Conservation (phyloP, 495 filamentous ascomycete species). For the Penicillium salamii region DNA sequence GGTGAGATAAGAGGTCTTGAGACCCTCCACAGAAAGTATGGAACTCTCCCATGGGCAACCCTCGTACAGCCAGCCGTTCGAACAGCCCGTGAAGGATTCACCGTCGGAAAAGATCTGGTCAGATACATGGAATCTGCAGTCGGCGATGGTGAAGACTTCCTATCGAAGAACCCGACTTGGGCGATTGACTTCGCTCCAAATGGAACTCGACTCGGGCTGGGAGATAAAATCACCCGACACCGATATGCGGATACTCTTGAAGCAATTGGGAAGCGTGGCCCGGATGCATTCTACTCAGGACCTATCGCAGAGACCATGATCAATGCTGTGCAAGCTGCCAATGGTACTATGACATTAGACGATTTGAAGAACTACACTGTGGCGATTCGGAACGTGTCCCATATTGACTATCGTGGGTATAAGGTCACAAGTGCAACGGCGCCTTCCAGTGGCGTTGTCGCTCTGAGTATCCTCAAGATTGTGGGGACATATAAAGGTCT, state of each 20-base stretch:
- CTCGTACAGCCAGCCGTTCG: slow-evolving; percentile 69
- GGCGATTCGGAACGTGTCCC: slow-evolving; percentile 55
- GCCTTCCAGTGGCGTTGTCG: slow-evolving; percentile 72
- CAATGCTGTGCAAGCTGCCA: slow-evolving; percentile 53
- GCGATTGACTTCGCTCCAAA: slow-evolving; percentile 87
- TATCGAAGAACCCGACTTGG: slow-evolving; percentile 71
- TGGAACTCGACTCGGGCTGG: slow-evolving; percentile 62
- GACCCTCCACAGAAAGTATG: slow-evolving; percentile 71
- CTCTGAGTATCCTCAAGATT: slow-evolving; percentile 71
- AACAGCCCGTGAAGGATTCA: slow-evolving; percentile 75
- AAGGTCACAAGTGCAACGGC: slow-evolving; percentile 65
- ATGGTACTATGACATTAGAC: slow-evolving; percentile 79
- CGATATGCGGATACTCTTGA: slow-evolving; percentile 78
- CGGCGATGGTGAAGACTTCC: slow-evolving; percentile 51
- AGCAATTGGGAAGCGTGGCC: slow-evolving; percentile 64
- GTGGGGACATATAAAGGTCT: slow-evolving; percentile 68
- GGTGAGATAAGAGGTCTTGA: slow-evolving; percentile 79
- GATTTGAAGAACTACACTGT: slow-evolving; percentile 72
- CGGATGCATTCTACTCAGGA: slow-evolving; percentile 75
- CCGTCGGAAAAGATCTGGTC: slow-evolving; percentile 64
- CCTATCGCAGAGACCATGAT: slow-evolving; percentile 72
- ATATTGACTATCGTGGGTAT: slow-evolving; percentile 69
- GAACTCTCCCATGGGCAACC: slow-evolving; percentile 63
- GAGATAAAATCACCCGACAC: slow-evolving; percentile 73
- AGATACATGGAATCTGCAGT: slow-evolving; percentile 59